Evolutionary conservation across 1,284 basidiomycete genomes (phyloP), one percentile per base, ranked within the genome.

Genomic region (Ceratobasidium theobromae): DNA sequence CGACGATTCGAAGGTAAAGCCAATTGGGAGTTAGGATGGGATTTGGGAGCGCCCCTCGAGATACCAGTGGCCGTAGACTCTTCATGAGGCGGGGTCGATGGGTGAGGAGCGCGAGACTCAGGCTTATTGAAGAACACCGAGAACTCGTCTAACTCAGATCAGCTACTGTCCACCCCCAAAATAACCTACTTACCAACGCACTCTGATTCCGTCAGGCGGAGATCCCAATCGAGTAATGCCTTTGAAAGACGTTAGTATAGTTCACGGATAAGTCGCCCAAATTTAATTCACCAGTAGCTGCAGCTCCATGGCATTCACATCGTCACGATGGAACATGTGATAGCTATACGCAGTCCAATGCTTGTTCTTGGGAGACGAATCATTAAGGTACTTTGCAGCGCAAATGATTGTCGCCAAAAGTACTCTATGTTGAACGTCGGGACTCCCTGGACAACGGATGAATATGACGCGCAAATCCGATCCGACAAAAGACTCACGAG

Each of bases 301-400:
- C 18, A 35, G 32, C 46, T 62, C 58, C 58, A 62, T 62, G 32
- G 48, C 12, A 46, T 62, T 62, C 16, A 62, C 33, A 9, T 62
- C 58, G 6, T 62, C 45, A 23, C 58, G 51, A 1, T 21, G 45
- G 46, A 62, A 49, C 46, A 62, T 12, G 45, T 9, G 21, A n/a
- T 41, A 62, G 32, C 35, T 43, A 76, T 95, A 93, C 64, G 78
- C 75, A 64, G 86, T 83, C 95, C 95, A 98, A 80, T 98, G 93
- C 77, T 87, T 86, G 81, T 98, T 98, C 82, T 96, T 98, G 14
- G 92, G 92, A 45, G 88, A 89, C 30, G 92, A 93, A 79, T 98
- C 95, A 79, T 99, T 98, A 74, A 98, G 85, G 78, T 98, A 98
- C 79, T 99, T 99, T 72, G 95, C 91, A 30, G 96, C 89, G 53